phyloP scores from a whole-genome alignment of 805 yeast genomes.

The Saccharomycopsis microspora region DNA sequence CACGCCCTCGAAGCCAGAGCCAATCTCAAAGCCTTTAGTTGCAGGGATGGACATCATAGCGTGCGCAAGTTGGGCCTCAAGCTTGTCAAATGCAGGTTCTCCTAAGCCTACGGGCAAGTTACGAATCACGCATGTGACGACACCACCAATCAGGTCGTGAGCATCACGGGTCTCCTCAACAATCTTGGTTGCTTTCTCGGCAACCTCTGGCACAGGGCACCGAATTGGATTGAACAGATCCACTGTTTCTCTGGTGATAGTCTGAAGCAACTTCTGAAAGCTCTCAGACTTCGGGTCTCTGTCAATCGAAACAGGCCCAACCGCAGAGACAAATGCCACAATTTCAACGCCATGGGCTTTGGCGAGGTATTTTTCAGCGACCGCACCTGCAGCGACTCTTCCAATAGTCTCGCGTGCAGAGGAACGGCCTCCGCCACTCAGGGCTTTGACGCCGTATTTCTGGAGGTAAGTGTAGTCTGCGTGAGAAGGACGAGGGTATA shows the following conservation, averaged over 20 bases:
- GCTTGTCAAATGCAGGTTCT: constrained; percentile 94
- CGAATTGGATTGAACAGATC: constrained; percentile 85
- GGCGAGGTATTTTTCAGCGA: constrained; percentile 83
- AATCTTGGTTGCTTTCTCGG: constrained; percentile 72
- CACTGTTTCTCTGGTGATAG: constrained; percentile 78
- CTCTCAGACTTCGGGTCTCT: constrained; percentile 54
- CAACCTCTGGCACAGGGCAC: constrained; percentile 72
- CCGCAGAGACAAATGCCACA: constrained; percentile 93
- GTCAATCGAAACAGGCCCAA: constrained; percentile 71
- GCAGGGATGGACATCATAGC: constrained; percentile 98
- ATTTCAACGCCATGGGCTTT: constrained; percentile 75
- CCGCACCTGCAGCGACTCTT: constrained; percentile 97
- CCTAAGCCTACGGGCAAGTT: constrained; percentile 94
- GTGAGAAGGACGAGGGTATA: constrained; percentile 95
- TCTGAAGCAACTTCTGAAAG: constrained; percentile 57
- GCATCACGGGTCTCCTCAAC: constrained; percentile 80
- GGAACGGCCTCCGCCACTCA: constrained; percentile 96
- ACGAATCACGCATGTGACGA: constrained; percentile 93
- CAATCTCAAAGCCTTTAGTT: constrained; percentile 95
- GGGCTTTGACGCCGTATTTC: constrained; percentile 87
- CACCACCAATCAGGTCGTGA: constrained; percentile 93
- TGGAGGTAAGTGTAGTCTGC: constrained; percentile 90
- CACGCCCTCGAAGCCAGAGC: constrained; percentile 91
- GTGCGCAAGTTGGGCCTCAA: constrained; percentile 92
- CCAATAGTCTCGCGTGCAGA: constrained; percentile 98